A percentile compares a stretch with the other conserved stretches of the same genome.
Evolutionary conservation across 495 filamentous ascomycete genomes (phyloP).

Genomic region (Cercophora newfieldiana): DNA sequence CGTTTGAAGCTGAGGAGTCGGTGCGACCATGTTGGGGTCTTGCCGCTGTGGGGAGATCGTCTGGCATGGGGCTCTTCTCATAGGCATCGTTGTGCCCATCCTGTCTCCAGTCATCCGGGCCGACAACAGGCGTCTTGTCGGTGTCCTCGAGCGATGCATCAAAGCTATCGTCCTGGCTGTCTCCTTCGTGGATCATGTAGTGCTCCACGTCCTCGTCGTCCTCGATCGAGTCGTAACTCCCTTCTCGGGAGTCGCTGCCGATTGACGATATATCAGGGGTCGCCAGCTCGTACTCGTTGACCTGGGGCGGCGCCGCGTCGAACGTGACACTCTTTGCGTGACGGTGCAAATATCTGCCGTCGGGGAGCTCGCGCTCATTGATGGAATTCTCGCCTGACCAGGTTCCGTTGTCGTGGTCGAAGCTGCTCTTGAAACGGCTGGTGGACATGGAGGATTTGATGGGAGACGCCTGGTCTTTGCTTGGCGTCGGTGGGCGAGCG

Average conservation of each 20-base stretch:
- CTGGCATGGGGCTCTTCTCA: constrained; percentile 64
- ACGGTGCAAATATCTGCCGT: constrained; percentile 63
- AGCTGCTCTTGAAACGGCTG: constrained; percentile 69
- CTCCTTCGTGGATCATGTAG: constrained; percentile 66
- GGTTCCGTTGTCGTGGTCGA: constrained; percentile 68
- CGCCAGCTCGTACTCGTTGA: constrained; percentile 97
- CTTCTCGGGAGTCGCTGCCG: constrained; percentile 82
- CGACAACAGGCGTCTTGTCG: constrained; percentile 93
- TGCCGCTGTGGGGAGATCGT: constrained; percentile 34
- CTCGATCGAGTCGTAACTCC: constrained; percentile 84
- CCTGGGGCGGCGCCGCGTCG: constrained; percentile 85
- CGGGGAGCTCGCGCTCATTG: constrained; percentile 54
- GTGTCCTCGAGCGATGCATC: constrained; percentile 92
- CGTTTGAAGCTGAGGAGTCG: constrained; percentile 69
- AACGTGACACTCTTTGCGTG: constrained; percentile 97
- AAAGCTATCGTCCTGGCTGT: constrained; percentile 83
- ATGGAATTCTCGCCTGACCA: constrained; percentile 65
- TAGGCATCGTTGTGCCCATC: constrained; percentile 73
- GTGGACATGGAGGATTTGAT: constrained; percentile 80
- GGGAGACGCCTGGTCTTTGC: constrained; percentile 73
- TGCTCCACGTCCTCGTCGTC: constrained; percentile 69
- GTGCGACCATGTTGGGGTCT: constrained; percentile 53
- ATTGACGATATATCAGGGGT: constrained; percentile 91
- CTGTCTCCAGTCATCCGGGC: constrained; percentile 92
- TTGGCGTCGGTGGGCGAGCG: constrained; percentile 57